phyloP scores from a whole-genome alignment of 2,329 filamentous ascomycete species.

The Calonectria ilicicola region DNA sequence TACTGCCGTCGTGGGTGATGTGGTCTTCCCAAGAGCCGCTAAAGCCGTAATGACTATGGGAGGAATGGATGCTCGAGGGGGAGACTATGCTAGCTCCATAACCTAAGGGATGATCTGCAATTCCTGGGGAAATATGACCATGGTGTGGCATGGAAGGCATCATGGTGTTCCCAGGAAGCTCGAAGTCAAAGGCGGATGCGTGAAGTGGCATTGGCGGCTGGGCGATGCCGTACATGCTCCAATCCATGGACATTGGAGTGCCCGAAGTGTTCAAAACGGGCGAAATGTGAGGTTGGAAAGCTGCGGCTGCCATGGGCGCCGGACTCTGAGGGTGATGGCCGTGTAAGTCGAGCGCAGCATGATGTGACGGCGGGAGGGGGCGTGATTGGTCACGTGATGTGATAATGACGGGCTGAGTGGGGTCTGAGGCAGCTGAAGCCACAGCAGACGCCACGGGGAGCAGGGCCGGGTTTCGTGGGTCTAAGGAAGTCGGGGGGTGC shows the following conservation, averaged over 20 bases:
- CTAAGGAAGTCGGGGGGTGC: conserved; percentile 38
- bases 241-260: conserved; percentile 37
- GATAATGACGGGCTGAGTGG: background rate
- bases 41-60: conserved; percentile 30
- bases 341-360: conserved; percentile 29
- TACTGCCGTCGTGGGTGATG: conserved; percentile 35
- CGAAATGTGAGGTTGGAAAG: conserved; percentile 31
- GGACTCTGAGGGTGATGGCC: conserved; percentile 31
- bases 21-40: conserved; percentile 38
- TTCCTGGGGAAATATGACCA: conserved; percentile 32
- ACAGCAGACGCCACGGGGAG: background rate
- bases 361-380: conserved; percentile 22
- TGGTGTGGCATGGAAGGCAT: conserved; percentile 31
- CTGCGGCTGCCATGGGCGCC: conserved; percentile 23
- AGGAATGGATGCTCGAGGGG: conserved; percentile 39
- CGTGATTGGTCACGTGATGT: conserved; percentile 39
- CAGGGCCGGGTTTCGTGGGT: conserved; percentile 14
- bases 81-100: conserved; percentile 39
- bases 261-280: conserved; percentile 22
- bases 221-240: conserved; percentile 35
- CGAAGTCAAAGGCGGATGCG: conserved; percentile 37
- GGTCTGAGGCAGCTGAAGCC: background rate
- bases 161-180: conserved; percentile 35
- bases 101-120: conserved; percentile 29
- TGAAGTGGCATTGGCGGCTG: conserved; percentile 32